Evolutionary conservation across 441 rosid species (phyloP).

Genomic region (Pelargonium citronellum): DNA sequence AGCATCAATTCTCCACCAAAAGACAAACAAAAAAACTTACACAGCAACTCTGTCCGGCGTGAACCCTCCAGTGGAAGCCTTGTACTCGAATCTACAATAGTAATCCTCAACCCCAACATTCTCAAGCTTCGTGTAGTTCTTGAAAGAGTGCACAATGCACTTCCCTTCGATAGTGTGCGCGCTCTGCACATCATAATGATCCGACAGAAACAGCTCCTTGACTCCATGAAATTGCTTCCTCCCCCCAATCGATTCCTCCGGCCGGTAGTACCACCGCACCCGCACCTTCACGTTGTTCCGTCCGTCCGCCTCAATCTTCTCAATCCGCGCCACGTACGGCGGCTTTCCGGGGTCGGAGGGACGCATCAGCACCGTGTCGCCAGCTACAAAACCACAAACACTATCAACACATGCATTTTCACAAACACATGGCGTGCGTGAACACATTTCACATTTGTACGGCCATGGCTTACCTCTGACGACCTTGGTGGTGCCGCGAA

Average conservation of each 20-base stretch:
- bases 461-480: slow-evolving; percentile 33
- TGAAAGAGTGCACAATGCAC: slow-evolving; percentile 86
- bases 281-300: slow-evolving; percentile 73
- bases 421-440: too few relatives aligned
- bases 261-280: slow-evolving; percentile 93
- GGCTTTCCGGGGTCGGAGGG: slow-evolving; percentile 72
- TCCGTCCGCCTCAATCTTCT: slow-evolving; percentile 74
- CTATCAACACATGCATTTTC: too few relatives aligned
- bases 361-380: slow-evolving; percentile 90
- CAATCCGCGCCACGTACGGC: slow-evolving; percentile 87
- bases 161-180: slow-evolving; percentile 85
- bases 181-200: slow-evolving; percentile 79
- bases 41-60: slow-evolving; percentile 92
- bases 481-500: slow-evolving; percentile 54
- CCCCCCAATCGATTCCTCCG: slow-evolving; percentile 96
- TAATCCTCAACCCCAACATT: slow-evolving; percentile 88
- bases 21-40: slow-evolving; percentile 32
- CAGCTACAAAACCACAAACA: slow-evolving; percentile 33
- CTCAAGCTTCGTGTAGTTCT: slow-evolving; percentile 75
- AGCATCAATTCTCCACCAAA: neutral
- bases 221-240: slow-evolving; percentile 91
- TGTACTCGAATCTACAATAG: slow-evolving; percentile 96
- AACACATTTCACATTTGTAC: neutral
- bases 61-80: slow-evolving; percentile 75
- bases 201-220: slow-evolving; percentile 84